Evolutionary conservation across 2,329 filamentous ascomycete genomes (phyloP).

Genomic region (Thelonectria olida): DNA sequence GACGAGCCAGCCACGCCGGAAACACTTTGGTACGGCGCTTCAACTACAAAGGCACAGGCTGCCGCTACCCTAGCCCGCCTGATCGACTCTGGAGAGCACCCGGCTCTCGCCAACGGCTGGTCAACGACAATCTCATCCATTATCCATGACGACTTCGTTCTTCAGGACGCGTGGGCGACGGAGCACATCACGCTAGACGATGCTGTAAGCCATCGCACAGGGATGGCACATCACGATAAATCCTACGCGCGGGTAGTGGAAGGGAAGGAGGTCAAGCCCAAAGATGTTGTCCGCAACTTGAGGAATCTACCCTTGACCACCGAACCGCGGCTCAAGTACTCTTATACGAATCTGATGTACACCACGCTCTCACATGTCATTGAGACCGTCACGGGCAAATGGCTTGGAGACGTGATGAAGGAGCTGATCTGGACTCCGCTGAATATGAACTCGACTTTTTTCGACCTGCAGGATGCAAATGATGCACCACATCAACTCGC

Average conservation of each 20-base stretch:
- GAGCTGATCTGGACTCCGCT: slow-evolving; percentile 55
- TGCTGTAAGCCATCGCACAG: slow-evolving; percentile 61
- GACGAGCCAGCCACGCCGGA: slow-evolving; percentile 53
- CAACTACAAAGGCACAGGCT: slow-evolving; percentile 65
- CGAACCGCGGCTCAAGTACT: slow-evolving; percentile 55
- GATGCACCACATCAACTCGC: slow-evolving; percentile 46
- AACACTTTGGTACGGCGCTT: slow-evolving; percentile 64
- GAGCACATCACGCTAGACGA: slow-evolving; percentile 63
- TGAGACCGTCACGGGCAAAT: slow-evolving; percentile 50
- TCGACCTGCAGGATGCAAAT: slow-evolving; percentile 41
- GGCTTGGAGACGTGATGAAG: slow-evolving; percentile 52
- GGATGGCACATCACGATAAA: slow-evolving; percentile 55
- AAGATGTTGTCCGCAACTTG: slow-evolving; percentile 52
- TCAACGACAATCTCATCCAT: slow-evolving; percentile 56
- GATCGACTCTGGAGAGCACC: slow-evolving; percentile 53
- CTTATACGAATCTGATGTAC: slow-evolving; percentile 64
- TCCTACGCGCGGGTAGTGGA: slow-evolving; percentile 19
- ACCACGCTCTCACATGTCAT: slow-evolving; percentile 54
- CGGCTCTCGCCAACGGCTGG: slow-evolving; percentile 51
- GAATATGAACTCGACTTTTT: slow-evolving; percentile 55
- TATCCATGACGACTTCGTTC: slow-evolving; percentile 61
- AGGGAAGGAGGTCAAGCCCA: slow-evolving; percentile 45
- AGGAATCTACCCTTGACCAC: slow-evolving; percentile 54
- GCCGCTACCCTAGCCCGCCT: slow-evolving; percentile 60
- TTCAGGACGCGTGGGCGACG: slow-evolving; percentile 56